phyloP scores from a whole-genome alignment of 2,329 filamentous ascomycete genomes.

The Colletotrichum costaricense region DNA sequence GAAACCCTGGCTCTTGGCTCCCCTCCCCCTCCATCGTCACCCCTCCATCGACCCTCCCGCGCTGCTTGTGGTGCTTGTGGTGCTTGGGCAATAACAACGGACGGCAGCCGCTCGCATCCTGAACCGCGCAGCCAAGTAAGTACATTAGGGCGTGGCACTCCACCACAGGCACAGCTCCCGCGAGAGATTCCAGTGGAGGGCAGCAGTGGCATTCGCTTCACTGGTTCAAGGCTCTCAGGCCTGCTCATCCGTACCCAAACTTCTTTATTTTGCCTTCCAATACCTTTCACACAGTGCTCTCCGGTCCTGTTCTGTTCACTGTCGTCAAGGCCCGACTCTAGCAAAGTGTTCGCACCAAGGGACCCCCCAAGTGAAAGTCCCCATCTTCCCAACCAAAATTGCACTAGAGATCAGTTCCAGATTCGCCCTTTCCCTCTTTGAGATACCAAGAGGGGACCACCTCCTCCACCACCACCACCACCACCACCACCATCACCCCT shows the following conservation, averaged over 20 bases:
- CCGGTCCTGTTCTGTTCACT: not conserved
- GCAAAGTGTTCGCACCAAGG: not conserved
- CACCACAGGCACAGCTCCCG: not conserved
- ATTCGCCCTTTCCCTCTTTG: slow-evolving; percentile 27
- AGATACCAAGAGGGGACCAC: slow-evolving; percentile 6
- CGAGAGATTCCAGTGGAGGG: not conserved
- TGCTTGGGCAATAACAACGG: slow-evolving; percentile 4
- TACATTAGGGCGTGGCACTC: not conserved
- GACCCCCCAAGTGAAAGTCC: not conserved
- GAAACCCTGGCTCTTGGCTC: slow-evolving; percentile 9
- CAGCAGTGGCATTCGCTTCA: not conserved
- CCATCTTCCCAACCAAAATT: slow-evolving; percentile 6
- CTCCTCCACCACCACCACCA: not conserved
- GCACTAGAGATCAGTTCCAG: slow-evolving; percentile 28
- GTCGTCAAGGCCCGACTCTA: not conserved
- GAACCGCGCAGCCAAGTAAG: not conserved
- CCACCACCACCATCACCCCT: not conserved
- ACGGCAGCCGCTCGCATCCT: slow-evolving; percentile 5
- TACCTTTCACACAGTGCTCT: not conserved
- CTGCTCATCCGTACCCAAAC: not conserved
- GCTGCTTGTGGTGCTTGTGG: not conserved
- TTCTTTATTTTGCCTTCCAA: too few species aligned
- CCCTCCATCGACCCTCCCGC: slow-evolving; percentile 24
- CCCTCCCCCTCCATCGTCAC: slow-evolving; percentile 17
- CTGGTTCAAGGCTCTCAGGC: not conserved